phyloP scores from a whole-genome alignment of 1,284 basidiomycete species.

The Fistulinella cinereoalba region DNA sequence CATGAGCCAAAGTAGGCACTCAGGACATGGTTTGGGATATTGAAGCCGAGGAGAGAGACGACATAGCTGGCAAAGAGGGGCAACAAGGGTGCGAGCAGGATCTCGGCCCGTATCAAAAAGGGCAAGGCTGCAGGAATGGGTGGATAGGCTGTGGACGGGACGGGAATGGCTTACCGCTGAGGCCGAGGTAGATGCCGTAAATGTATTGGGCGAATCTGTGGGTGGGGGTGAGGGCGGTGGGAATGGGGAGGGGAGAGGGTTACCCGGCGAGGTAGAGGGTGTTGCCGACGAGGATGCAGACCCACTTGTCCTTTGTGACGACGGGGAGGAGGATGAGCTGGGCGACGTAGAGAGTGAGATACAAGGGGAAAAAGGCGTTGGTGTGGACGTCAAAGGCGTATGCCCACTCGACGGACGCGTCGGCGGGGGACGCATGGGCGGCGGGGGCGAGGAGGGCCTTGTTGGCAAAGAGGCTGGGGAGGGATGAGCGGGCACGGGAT shows the following conservation, averaged over 20 bases:
- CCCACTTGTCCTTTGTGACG: constrained; percentile 82
- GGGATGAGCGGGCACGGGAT: no score
- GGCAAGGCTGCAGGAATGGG: constrained; percentile 64
- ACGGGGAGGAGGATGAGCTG: constrained; percentile 84
- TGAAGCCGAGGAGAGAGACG: constrained; percentile 86
- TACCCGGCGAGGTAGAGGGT: constrained; percentile 86
- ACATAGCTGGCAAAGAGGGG: constrained; percentile 84
- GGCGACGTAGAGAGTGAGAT: constrained; percentile 82
- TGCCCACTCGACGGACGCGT: constrained; percentile 82
- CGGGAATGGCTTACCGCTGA: constrained; percentile 56
- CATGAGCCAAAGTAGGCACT: constrained; percentile 73
- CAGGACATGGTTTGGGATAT: constrained; percentile 77
- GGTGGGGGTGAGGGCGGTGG: constrained; percentile 7
- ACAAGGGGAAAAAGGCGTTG: constrained; percentile 92
- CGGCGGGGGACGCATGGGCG: constrained; percentile 67
- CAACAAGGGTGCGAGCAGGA: constrained; percentile 82
- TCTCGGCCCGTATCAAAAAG: constrained; percentile 83
- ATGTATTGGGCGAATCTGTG: constrained; percentile 82
- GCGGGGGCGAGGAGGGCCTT: constrained; percentile 67
- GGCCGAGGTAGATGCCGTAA: constrained; percentile 87
- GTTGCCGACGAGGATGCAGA: constrained; percentile 90
- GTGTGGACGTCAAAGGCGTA: constrained; percentile 95
- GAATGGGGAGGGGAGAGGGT: constrained; percentile 15
- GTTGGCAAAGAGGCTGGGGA: constrained; percentile 73
- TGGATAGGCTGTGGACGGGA: not conserved